phyloP scores from a whole-genome alignment of 2,329 filamentous ascomycete species.

The Chaetomiaceae sp. region DNA sequence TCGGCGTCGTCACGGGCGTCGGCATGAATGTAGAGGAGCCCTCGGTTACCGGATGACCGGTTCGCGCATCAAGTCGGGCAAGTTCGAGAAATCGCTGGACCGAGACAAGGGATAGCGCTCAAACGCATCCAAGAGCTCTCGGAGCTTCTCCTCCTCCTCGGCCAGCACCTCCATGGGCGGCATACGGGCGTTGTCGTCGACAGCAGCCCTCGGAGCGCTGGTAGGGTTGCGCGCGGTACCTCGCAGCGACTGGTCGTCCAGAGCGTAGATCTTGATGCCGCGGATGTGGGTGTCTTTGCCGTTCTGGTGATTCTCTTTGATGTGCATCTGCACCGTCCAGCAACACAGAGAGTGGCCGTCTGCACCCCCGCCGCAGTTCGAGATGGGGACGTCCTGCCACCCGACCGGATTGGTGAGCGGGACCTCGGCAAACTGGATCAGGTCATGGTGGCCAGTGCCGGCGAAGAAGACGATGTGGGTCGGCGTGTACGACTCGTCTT shows the following conservation, averaged over 20 bases:
- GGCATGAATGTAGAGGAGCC: too few species aligned
- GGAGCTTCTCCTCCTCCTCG: constrained; percentile 30
- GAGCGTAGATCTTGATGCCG: constrained; percentile 77
- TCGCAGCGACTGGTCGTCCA: constrained; percentile 44
- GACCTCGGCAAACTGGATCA: constrained; percentile 81
- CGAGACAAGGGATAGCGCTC: constrained; percentile 26
- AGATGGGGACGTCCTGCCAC: constrained; percentile 78
- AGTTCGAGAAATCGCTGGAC: constrained; percentile 24
- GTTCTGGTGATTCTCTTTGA: constrained; percentile 97
- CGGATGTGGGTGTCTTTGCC: constrained; percentile 98
- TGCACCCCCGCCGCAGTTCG: constrained; percentile 48
- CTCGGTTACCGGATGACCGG: constrained; percentile 38
- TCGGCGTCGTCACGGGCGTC: too few species aligned
- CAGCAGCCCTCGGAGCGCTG: constrained; percentile 30
- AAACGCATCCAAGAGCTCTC: constrained; percentile 28
- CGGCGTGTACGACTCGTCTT: constrained; percentile 94
- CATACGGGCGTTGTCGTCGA: constrained; percentile 26
- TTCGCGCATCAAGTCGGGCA: constrained; percentile 37
- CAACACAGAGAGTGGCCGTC: constrained; percentile 73
- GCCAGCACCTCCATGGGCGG: constrained; percentile 26
- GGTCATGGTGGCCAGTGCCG: constrained; percentile 84
- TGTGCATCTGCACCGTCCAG: constrained; percentile 82
- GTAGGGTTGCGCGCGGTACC: constrained; percentile 31
- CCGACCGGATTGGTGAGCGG: constrained; percentile 72
- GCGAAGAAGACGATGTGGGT: constrained; percentile 86